Percentiles rank a stretch among this genome's conserved stretches.
phyloP scores from a whole-genome alignment of 306 rosid species.

The Malus fusca region DNA sequence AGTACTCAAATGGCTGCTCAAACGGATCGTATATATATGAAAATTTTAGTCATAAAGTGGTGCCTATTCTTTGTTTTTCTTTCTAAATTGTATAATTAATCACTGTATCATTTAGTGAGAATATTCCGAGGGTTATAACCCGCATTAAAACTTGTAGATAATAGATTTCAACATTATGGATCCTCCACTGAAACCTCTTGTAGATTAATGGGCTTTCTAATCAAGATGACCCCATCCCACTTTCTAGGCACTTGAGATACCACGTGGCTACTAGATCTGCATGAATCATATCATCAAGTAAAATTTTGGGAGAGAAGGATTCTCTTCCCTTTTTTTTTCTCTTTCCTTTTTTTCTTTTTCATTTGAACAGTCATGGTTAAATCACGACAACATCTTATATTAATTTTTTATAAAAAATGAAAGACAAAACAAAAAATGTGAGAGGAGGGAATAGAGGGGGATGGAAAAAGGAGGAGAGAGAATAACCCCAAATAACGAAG shows the following conservation, averaged over 20 bases:
- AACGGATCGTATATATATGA: slow-evolving; percentile 24
- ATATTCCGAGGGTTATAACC: slow-evolving; percentile 21
- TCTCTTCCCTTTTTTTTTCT: too few species aligned
- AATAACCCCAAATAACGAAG: too few species aligned
- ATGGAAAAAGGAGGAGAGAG: too few species aligned
- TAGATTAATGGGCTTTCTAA: slow-evolving; percentile 34
- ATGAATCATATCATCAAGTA: too few species aligned
- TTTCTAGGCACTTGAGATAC: slow-evolving; percentile 20
- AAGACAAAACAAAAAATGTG: too few species aligned
- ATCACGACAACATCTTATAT: too few species aligned
- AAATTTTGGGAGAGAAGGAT: too few species aligned
- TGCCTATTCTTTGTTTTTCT: neutral
- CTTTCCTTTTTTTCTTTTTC: fast-evolving
- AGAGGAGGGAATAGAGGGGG: too few species aligned
- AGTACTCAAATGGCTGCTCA: slow-evolving; percentile 6
- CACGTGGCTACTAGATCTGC: slow-evolving; percentile 12
- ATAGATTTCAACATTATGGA: slow-evolving; percentile 35
- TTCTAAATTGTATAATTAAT: neutral
- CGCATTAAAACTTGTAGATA: neutral
- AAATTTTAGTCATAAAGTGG: neutral
- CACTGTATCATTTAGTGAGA: slow-evolving; percentile 3
- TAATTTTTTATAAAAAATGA: too few species aligned
- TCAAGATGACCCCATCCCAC: slow-evolving; percentile 42
- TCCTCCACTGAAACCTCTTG: slow-evolving; percentile 40
- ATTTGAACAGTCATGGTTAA: too few species aligned